Evolutionary conservation across 164 flowering plant genomes (phyloP).

Genomic region (grape (Vitis vinifera)): DNA sequence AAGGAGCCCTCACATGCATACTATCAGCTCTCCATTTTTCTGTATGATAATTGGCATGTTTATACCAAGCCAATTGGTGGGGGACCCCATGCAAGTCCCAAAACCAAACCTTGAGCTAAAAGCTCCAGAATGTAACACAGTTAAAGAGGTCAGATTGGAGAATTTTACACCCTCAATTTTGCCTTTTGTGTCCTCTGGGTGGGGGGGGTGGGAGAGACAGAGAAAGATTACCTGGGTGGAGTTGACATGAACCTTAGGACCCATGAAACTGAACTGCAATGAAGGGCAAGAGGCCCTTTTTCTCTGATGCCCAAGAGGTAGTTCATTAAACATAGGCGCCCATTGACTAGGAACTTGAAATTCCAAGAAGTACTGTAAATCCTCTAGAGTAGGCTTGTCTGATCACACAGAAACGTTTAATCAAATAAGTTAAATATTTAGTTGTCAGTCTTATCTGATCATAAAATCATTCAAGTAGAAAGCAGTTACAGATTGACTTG

Average conservation of each 20-base stretch:
- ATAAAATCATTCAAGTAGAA: too few species aligned
- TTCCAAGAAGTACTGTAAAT: conserved; percentile 79
- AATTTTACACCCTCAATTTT: too few species aligned
- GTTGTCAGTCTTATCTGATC: neutral
- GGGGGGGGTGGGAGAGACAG: neutral
- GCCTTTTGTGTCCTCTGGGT: too few species aligned
- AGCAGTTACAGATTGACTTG: too few species aligned
- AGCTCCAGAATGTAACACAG: too few species aligned
- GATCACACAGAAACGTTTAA: conserved; percentile 10
- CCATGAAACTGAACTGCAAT: conserved; percentile 70
- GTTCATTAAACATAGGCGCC: conserved; percentile 91
- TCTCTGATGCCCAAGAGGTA: conserved; percentile 84
- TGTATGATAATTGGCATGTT: too few species aligned
- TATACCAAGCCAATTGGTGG: too few species aligned
- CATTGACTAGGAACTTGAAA: conserved; percentile 89
- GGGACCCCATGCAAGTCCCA: too few species aligned
- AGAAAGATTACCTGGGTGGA: conserved; percentile 52
- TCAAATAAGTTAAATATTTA: neutral
- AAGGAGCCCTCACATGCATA: too few species aligned
- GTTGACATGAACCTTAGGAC: conserved; percentile 67
- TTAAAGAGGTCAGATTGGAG: too few species aligned
- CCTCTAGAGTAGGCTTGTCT: conserved; percentile 82
- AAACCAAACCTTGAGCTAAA: too few species aligned
- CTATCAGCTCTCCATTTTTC: too few species aligned
- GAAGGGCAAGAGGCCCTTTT: conserved; percentile 56